These are phyloP conservation scores for Capsicum rhomboideum DNA, from an alignment of 257 asterid species.

Conservation along the genomic window DNA sequence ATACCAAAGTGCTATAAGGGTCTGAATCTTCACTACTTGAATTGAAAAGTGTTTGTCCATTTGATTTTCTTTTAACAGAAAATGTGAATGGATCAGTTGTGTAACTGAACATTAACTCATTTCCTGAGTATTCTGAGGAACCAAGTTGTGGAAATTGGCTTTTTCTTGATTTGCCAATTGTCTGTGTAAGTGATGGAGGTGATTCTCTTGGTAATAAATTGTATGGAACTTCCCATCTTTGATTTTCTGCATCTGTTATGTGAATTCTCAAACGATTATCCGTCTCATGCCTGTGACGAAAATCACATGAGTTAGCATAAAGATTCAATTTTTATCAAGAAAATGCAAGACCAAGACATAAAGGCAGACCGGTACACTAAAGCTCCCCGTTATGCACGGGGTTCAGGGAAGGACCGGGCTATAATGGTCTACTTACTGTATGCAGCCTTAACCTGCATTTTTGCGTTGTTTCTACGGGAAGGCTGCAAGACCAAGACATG, in stretches of 20 bases:
- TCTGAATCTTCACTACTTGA: slow-evolving; percentile 44
- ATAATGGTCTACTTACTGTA: too few species aligned
- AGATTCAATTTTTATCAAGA: not conserved
- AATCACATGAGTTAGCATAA: not conserved
- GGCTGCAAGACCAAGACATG: too few species aligned
- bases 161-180: slow-evolving; percentile 22
- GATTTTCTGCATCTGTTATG: slow-evolving; percentile 70
- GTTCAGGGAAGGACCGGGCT: too few species aligned
- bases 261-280: slow-evolving; percentile 69
- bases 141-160: slow-evolving; percentile 8
- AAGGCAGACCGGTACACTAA: too few species aligned
- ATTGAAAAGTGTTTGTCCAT: slow-evolving; percentile 71
- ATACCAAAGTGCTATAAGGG: slow-evolving; percentile 47
- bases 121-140: slow-evolving; percentile 33
- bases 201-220: slow-evolving; percentile 59
- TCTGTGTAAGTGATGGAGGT: slow-evolving; percentile 36
- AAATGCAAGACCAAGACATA: not conserved
- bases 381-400: too few species aligned
- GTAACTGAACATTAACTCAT: slow-evolving; percentile 60
- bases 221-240: slow-evolving; percentile 96
- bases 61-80: slow-evolving; percentile 59
- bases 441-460: too few species aligned
- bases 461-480: too few species aligned
- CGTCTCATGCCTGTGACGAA: slow-evolving; percentile 66
- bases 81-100: slow-evolving; percentile 72